These are phyloP conservation scores for Dactylellina leptospora DNA, from an alignment of 2,329 filamentous ascomycete genomes.

Conservation along the genomic window DNA sequence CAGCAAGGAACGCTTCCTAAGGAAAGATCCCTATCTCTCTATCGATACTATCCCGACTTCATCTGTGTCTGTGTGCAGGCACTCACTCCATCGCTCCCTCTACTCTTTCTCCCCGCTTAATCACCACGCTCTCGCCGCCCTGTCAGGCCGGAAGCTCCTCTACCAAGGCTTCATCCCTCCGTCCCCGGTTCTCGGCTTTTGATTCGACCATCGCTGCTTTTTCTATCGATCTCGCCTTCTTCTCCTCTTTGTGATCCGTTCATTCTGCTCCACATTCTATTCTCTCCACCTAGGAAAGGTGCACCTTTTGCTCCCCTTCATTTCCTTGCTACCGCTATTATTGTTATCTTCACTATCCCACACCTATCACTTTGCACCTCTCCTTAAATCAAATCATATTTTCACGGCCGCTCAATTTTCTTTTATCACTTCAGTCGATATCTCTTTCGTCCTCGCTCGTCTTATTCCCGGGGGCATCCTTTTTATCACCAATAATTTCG, in stretches of 20 bases:
- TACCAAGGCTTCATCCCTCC: neutral
- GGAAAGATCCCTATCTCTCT: too few species aligned
- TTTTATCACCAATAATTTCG: constrained; percentile 17
- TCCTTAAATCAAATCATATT: constrained; percentile 1
- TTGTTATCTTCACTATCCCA: too few species aligned
- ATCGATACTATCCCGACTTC: too few species aligned
- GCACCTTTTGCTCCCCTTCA: constrained; percentile 1
- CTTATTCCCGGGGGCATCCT: constrained; percentile 22
- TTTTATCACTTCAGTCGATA: neutral
- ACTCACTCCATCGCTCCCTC: constrained; percentile 1
- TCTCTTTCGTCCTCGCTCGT: constrained; percentile 1
- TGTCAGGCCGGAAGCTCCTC: too few species aligned
- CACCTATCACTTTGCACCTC: constrained; percentile 12
- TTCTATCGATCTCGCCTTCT: too few species aligned
- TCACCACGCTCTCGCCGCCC: neutral
- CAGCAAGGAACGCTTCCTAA: too few species aligned
- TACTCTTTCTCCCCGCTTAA: neutral
- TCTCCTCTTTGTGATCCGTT: too few species aligned
- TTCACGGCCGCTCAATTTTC: constrained; percentile 23
- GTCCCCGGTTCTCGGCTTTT: neutral
- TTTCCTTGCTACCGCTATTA: too few species aligned
- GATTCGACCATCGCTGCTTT: too few species aligned
- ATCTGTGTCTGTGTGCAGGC: too few species aligned
- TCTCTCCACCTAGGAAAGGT: too few species aligned
- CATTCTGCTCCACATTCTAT: too few species aligned